Base-by-base conservation (phyloP, 345 rosid species). In the Gynandropsis gynandra region DNA sequence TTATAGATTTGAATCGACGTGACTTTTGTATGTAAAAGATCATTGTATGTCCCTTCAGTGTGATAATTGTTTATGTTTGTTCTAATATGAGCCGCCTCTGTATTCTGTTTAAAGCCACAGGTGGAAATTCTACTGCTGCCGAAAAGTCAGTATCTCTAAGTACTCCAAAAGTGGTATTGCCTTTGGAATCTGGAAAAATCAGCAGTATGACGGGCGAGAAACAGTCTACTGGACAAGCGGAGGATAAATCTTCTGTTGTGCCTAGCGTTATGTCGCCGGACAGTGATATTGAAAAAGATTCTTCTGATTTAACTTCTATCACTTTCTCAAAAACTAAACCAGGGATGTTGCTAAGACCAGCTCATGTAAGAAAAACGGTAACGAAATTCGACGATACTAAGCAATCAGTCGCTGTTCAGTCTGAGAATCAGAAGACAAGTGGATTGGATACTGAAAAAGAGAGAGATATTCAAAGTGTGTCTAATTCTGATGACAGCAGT, bases 321-420 rank as follows among this genome's bases (percentile, higher is more conserved):
- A 71, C 94, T 44, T 87, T 85, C 74, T 78, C 90, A 52, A 83
- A 60, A 80, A 92, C 98, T 16, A 87, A 71, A 58, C 93, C 95
- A 1, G 97, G 98, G 19, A 83, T 92, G 98, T 67, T 85, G 61
- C 84, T 88, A 38, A 83, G 81, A 70, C 98, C 98, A 18, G 87
- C 89, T 72, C 82, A 84, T 71, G 50, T 62, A 16, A 81, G 75
- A 52, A 82, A 59, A 65, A 73, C 72, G 34, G 78, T 87, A 31
- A 59, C 64, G 69, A 85, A 72, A 72, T 59, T 42, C 50, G 95
- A 85, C 32, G 60, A 76, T 10, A 76, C 77, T 33, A 72, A 66
- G 72, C 69, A 72, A 33, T 67, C 77, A 21, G 55, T 42, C 33
- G 51, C 72, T 31, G 70, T 65, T 65, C 89, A 76, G 39, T 72